phyloP scores from a whole-genome alignment of 306 rosid genomes.

The Cicer cuneatum region DNA sequence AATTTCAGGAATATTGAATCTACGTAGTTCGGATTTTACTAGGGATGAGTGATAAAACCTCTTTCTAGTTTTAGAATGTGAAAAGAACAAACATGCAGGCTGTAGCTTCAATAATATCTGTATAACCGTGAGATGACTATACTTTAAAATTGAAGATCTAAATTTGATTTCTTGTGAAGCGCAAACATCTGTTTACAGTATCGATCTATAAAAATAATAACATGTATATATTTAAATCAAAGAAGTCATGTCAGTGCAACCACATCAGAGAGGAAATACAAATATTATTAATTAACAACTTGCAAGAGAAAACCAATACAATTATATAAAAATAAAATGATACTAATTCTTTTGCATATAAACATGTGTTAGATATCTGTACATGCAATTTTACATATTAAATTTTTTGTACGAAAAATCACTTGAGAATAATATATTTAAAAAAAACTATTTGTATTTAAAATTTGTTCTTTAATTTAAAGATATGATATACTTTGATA shows the following conservation, averaged over 20 bases:
- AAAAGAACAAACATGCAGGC: slow-evolving; percentile 10
- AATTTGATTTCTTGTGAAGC: neutral
- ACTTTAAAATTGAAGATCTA: slow-evolving; percentile 6
- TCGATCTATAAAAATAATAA: neutral
- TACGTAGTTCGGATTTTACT: neutral
- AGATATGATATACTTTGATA: too few species aligned
- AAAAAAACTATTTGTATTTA: too few species aligned
- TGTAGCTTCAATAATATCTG: slow-evolving; percentile 1
- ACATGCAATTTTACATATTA: too few species aligned
- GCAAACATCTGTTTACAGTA: slow-evolving; percentile 26
- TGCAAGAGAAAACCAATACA: neutral
- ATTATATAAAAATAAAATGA: neutral
- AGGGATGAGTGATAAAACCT: neutral
- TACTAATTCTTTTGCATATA: neutral
- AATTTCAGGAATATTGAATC: too few species aligned
- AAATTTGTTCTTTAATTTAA: too few species aligned
- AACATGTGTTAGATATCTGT: too few species aligned
- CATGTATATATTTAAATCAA: slow-evolving; percentile 2
- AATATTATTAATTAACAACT: neutral
- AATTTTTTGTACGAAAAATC: too few species aligned
- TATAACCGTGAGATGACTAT: slow-evolving; percentile 1
- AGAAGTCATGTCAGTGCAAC: slow-evolving; percentile 1
- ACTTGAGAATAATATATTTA: too few species aligned
- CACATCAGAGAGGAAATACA: neutral
- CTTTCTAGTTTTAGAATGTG: slow-evolving; percentile 3